Base-by-base conservation (phyloP, 345 rosid species). In the Heritiera littoralis region DNA sequence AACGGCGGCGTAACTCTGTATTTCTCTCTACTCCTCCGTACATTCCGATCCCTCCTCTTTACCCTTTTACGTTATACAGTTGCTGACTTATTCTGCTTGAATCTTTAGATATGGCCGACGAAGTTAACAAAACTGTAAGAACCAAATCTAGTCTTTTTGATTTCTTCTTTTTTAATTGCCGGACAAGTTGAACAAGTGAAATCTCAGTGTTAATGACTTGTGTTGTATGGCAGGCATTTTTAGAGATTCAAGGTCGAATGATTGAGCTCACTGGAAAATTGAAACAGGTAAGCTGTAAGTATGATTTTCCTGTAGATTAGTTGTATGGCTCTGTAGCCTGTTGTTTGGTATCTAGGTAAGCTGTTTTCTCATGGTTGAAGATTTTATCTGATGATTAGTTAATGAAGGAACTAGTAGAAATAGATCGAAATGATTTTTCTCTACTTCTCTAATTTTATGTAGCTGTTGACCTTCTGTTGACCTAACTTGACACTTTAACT, bases 211-310 rank as follows among this genome's bases (percentile, higher is more conserved):
- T 48, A 54, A 18, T 58, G 54, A 20, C 20, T 11, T 20, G 14
- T 20, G 64, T 18, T 60, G 14, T 5, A 52, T 61, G 69, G 13
- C 49, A 91, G 93, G 95, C 88, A 9, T 89, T 90, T 80, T 40
- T 86, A 59, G 95, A 91, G 88, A 87, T 89, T 73, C 93, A 90
- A 80, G 85, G 87, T 75, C 95, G 93, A 80, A 85, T 90, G 92
- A 87, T 90, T 52, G 91, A 91, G 85, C 87, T 86, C 46, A 89
- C 92, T n/a, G 87, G 85, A 13, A 91, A 91, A 84, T 14, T 87
- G 79, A 91, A 91, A 80, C 93, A 90, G 90, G 92, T 90, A 20
- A 23, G 28, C 28, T 0, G 28, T 23, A 23, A 52, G 77, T 75
- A 30, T 73, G 56, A 66, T 18, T 43, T n/a, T 67, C 35, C 9